Evolutionary conservation across 73 alveolate genomes (phyloP).

Genomic region (Paramecium octaurelia): DNA sequence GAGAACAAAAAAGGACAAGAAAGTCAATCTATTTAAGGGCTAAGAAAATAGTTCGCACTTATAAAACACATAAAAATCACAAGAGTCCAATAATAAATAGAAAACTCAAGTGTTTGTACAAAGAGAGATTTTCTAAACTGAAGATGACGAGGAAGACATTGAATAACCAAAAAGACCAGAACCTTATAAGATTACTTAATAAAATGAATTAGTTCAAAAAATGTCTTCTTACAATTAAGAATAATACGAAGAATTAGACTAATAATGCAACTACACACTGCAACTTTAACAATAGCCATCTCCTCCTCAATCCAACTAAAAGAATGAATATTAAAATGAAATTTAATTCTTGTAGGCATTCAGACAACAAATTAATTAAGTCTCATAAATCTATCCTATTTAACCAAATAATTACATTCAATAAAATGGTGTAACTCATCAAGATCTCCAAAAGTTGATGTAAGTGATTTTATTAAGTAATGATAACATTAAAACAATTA

Average conservation of each 20-base stretch:
- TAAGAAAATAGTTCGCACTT: not conserved
- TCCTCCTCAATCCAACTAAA: not conserved
- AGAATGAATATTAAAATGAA: not conserved
- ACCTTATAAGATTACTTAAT: not conserved
- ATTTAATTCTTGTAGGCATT: not conserved
- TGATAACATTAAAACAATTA: not conserved
- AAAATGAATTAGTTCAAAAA: not conserved
- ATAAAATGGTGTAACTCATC: not conserved
- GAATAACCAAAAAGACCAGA: not conserved
- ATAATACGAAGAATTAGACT: not conserved
- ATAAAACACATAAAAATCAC: not conserved
- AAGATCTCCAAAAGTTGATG: constrained; percentile 6
- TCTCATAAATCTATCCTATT: not conserved
- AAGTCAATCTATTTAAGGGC: not conserved
- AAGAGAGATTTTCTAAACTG: not conserved
- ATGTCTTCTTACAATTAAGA: not conserved
- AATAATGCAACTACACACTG: not conserved
- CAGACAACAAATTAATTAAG: not conserved
- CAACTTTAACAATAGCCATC: not conserved
- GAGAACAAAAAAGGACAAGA: not conserved
- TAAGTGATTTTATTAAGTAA: not conserved
- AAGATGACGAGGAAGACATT: not conserved
- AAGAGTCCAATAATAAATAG: not conserved
- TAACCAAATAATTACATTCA: not conserved
- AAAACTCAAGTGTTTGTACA: not conserved